A percentile compares a stretch with the other conserved stretches of the same genome.
These are phyloP conservation scores for Eimeria necatrix DNA, from an alignment of 169 alveolate genomes.

Conservation along the genomic window DNA sequence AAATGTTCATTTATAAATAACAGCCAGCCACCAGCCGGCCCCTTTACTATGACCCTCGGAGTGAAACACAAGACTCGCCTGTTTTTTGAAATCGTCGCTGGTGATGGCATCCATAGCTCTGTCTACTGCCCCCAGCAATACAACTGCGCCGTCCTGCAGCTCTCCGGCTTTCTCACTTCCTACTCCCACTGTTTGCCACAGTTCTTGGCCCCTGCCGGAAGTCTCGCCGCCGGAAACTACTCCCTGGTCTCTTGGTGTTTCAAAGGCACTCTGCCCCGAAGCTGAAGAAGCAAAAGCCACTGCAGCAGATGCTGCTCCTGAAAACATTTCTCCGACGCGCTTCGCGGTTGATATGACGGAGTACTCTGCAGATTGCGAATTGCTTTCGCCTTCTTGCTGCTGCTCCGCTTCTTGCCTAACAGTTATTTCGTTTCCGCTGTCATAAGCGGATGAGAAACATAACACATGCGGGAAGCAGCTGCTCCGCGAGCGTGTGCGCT, in stretches of 20 bases:
- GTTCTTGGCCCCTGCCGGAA: not conserved
- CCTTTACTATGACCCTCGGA: not conserved
- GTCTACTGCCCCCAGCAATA: slow-evolving; percentile 58
- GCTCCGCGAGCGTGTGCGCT: not conserved
- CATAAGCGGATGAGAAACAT: slow-evolving; percentile 58
- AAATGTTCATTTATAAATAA: not conserved
- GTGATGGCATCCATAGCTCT: slow-evolving; percentile 71
- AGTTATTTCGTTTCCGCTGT: slow-evolving; percentile 50
- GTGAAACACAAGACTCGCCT: not conserved
- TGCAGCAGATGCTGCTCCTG: slow-evolving; percentile 68
- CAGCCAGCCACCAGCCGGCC: not conserved
- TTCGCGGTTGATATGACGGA: slow-evolving; percentile 51
- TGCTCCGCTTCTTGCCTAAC: slow-evolving; percentile 38
- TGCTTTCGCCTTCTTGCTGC: not conserved
- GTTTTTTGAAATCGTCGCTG: slow-evolving; percentile 66
- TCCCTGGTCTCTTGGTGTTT: not conserved
- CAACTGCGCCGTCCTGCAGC: slow-evolving; percentile 66
- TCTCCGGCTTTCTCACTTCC: slow-evolving; percentile 56
- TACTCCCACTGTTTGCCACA: not conserved
- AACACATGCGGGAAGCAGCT: slow-evolving; percentile 63
- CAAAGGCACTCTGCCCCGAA: not conserved
- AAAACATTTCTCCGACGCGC: slow-evolving; percentile 60
- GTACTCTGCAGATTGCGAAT: slow-evolving; percentile 26
- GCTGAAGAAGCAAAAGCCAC: slow-evolving; percentile 58
- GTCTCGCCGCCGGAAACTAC: not conserved